Evolutionary conservation across 179 eudicot species (phyloP).

Genomic region (Beta corolliflora): DNA sequence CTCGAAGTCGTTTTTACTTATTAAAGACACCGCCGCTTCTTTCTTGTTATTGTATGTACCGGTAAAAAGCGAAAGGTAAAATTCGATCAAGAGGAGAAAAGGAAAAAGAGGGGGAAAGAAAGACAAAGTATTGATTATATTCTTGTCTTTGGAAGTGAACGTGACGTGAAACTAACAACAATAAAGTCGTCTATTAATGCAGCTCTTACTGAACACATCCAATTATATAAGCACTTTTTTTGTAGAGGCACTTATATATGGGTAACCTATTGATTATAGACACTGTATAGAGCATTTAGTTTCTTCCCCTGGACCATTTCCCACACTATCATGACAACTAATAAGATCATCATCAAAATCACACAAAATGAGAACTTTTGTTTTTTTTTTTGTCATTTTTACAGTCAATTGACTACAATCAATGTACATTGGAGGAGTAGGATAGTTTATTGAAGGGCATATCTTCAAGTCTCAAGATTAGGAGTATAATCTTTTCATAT

Average conservation of each 20-base stretch:
- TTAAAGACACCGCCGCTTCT: too few relatives aligned
- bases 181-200: conserved; percentile 45
- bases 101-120: neutral
- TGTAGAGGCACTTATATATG: conserved; percentile 26
- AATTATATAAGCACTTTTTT: conserved; percentile 31
- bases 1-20: too few relatives aligned
- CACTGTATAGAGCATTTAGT: conserved; percentile 36
- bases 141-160: conserved; percentile 33
- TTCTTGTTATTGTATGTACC: neutral
- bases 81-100: neutral
- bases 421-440: neutral
- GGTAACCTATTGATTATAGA: conserved; percentile 22
- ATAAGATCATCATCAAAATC: conserved; percentile 15
- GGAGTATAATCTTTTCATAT: too few relatives aligned
- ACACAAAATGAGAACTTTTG: neutral
- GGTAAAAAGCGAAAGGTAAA: neutral
- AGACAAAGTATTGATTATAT: conserved; percentile 26
- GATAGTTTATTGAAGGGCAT: too few relatives aligned
- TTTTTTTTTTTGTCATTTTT: neutral
- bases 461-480: neutral
- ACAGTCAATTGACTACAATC: conserved; percentile 1
- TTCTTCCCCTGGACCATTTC: conserved; percentile 27
- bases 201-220: conserved; percentile 37
- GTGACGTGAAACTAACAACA: conserved; percentile 56
- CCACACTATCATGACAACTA: conserved; percentile 30